Base-by-base conservation (phyloP, 2,329 filamentous ascomycete species). In the Arachnopeziza araneosa region DNA sequence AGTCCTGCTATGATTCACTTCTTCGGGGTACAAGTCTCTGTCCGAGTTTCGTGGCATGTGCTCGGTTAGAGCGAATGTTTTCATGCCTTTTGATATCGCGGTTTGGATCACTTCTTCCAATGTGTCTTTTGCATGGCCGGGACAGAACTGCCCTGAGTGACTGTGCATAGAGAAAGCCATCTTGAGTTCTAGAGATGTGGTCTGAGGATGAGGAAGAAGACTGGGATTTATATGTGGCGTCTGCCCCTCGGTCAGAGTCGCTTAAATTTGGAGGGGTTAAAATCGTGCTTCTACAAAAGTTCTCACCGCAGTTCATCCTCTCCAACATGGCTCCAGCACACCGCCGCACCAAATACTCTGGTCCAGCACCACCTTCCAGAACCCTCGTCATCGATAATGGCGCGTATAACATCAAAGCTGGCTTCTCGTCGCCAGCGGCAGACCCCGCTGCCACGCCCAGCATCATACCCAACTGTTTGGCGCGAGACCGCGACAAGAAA, bases 161-260 rank as follows among this genome's bases (percentile, higher is more conserved):
- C 91, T 96, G 76, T 99, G 95, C 80, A 98, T 96, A 4, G 95
- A 96, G 78, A 96, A 96, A 1, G 93, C 93, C 95, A 98, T 98
- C 36, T 44, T 44, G 36, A 44, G 2, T 8, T 44, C 12, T 12
- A 2, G 36, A 44, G 17, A 19, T 30, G 26, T 5, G 26, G 26
- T 30, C 9, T 30, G 26, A 30, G 26, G 17, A 44, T 14, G 36
- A 3, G 36, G 36, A 44, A 44, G 36, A 19, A 44, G 4, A 4
- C 17, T 44, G 36, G 17, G 36, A 44, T 30, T 30, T 44, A 44
- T 14, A 8, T 44, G 17, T 44, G 10, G 17, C 17, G 17, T 44
- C 10, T 19, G 4, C 36, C 10, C 36, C 17, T 44, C 36, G 36
- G 36, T 44, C 12, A 44, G 2, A 3, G 12, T 44, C 36, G 36